These are phyloP conservation scores for Pseudomassariella vexata DNA, from an alignment of 2,329 filamentous ascomycete genomes.

Conservation along the genomic window DNA sequence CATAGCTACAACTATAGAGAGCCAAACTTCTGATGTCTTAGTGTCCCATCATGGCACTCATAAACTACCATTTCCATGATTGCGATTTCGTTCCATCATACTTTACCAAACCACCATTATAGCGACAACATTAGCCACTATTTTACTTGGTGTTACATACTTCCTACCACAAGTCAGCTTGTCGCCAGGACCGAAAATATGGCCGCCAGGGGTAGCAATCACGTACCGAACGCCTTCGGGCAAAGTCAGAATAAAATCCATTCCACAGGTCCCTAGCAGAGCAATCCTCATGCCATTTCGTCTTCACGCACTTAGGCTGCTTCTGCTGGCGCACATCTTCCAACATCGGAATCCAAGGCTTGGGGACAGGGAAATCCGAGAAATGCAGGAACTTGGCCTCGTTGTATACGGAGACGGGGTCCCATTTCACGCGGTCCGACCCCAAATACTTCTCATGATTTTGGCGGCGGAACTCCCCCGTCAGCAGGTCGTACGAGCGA, in stretches of 20 bases:
- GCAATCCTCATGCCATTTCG: slow-evolving; percentile 23
- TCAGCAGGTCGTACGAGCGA: slow-evolving; percentile 54
- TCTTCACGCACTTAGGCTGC: slow-evolving; percentile 25
- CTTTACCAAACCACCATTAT: too few relatives aligned
- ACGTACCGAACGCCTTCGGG: slow-evolving; percentile 21
- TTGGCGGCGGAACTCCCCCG: slow-evolving; percentile 54
- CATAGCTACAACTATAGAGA: too few relatives aligned
- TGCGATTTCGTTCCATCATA: too few relatives aligned
- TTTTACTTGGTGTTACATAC: slow-evolving; percentile 3
- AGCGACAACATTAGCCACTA: slow-evolving; percentile 1
- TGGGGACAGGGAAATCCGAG: slow-evolving; percentile 65
- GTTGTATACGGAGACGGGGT: slow-evolving; percentile 43
- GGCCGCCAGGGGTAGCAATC: background rate
- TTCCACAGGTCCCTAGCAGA: slow-evolving; percentile 25
- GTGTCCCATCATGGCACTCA: too few relatives aligned
- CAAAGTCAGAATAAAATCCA: slow-evolving; percentile 27
- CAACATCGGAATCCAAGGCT: slow-evolving; percentile 37
- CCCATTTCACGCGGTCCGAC: slow-evolving; percentile 44
- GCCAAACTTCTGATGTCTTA: too few relatives aligned
- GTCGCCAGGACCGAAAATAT: too few relatives aligned
- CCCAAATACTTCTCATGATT: slow-evolving; percentile 39
- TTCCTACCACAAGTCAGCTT: too few relatives aligned
- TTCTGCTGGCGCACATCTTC: slow-evolving; percentile 17
- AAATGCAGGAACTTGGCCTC: slow-evolving; percentile 67
- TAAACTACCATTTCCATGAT: too few relatives aligned